Conservation (phyloP, 805 yeast genomes). For the Pichia sporocuriosa region DNA sequence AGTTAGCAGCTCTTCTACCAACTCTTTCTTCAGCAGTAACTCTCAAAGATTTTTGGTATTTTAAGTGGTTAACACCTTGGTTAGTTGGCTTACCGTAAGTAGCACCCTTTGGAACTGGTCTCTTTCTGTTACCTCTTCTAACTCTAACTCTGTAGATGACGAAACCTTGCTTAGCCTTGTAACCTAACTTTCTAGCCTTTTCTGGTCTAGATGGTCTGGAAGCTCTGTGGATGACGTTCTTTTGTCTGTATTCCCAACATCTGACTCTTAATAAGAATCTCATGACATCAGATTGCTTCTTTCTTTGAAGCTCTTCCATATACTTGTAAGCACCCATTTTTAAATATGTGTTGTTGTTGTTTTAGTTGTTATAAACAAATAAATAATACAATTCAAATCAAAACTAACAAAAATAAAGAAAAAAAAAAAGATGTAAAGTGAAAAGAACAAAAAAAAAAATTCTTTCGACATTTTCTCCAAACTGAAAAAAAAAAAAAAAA, state of each 20-base stretch:
- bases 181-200: slow-evolving; percentile 99
- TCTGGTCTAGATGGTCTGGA: slow-evolving; percentile 99
- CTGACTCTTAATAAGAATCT: slow-evolving; percentile 99
- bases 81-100: slow-evolving; percentile 99
- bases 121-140: slow-evolving; percentile 99
- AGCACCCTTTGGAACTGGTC: slow-evolving; percentile 99
- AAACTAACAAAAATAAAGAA: background rate
- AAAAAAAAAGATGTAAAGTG: too few relatives aligned
- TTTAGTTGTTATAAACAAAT: slow-evolving; percentile 5
- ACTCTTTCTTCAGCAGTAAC: slow-evolving; percentile 99
- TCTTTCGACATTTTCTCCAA: too few relatives aligned
- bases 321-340: slow-evolving; percentile 99
- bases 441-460: too few relatives aligned
- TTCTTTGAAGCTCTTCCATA: slow-evolving; percentile 98
- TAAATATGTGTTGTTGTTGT: slow-evolving; percentile 4
- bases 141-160: slow-evolving; percentile 98
- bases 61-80: slow-evolving; percentile 99
- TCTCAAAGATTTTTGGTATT: slow-evolving; percentile 97
- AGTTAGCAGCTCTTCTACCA: slow-evolving; percentile 97
- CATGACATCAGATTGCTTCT: slow-evolving; percentile 99
- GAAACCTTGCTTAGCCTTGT: slow-evolving; percentile 99
- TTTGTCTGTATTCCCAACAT: slow-evolving; percentile 99
- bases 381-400: background rate
- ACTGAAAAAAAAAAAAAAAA: too few relatives aligned
- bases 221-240: slow-evolving; percentile 97